These are phyloP conservation scores for Acanthamoeba healyi DNA, from an alignment of 208 protist species.

Conservation along the genomic window DNA sequence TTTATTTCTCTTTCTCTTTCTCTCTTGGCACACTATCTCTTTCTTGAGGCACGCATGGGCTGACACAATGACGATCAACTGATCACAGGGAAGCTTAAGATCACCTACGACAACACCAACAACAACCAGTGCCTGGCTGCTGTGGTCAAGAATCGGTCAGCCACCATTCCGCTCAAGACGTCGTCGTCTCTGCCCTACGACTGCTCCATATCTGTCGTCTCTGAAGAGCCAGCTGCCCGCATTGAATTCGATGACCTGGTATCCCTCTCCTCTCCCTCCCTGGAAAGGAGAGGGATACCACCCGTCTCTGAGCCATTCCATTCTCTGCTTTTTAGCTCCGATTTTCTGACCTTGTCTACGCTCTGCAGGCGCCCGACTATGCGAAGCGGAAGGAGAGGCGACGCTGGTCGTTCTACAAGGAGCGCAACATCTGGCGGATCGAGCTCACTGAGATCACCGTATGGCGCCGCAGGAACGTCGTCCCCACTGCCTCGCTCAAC, in stretches of 20 bases:
- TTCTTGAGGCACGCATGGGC: no score
- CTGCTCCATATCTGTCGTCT: neutral
- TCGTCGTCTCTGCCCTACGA: constrained; percentile 20
- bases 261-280: no score
- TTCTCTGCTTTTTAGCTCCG: no score
- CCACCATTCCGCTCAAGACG: neutral
- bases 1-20: no score
- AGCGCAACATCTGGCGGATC: constrained; percentile 40
- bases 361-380: neutral
- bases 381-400: neutral
- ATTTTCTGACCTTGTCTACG: no score
- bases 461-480: neutral
- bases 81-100: neutral
- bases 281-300: no score
- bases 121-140: neutral
- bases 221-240: neutral
- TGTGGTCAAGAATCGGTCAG: neutral
- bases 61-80: neutral
- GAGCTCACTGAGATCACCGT: constrained; percentile 24
- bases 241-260: neutral
- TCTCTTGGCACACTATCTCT: no score
- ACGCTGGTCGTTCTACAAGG: constrained; percentile 30
- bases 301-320: no score
- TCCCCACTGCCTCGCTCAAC: neutral
- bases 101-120: constrained; percentile 14